These are phyloP conservation scores for Boletus vermiculosoides DNA, from an alignment of 768 basidiomycete species.

Conservation along the genomic window DNA sequence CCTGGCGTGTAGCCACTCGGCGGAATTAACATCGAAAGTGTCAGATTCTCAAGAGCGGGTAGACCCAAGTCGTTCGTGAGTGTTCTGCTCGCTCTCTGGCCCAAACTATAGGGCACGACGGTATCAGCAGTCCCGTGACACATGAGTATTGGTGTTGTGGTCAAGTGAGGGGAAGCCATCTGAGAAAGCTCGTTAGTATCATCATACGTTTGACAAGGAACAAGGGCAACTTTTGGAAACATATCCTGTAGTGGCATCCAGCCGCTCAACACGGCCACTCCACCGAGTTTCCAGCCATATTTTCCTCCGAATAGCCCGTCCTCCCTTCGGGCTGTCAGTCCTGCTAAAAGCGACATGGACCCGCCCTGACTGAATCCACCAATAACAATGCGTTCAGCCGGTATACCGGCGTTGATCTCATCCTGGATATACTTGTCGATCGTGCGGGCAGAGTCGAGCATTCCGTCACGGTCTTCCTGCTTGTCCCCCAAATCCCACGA, in stretches of 20 bases:
- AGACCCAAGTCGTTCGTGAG: constrained; percentile 56
- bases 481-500: constrained; percentile 55
- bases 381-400: constrained; percentile 69
- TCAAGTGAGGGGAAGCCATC: constrained; percentile 61
- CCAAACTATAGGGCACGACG: constrained; percentile 60
- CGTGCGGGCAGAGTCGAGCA: constrained; percentile 59
- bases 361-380: constrained; percentile 91
- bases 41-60: constrained; percentile 35
- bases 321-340: constrained; percentile 40
- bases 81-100: constrained; percentile 53
- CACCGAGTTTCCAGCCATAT: constrained; percentile 61
- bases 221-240: constrained; percentile 59
- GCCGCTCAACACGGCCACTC: constrained; percentile 70
- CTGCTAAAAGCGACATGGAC: constrained; percentile 74
- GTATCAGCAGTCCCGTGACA: constrained; percentile 80
- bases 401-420: constrained; percentile 72
- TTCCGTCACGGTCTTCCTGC: constrained; percentile 58
- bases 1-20: constrained; percentile 20
- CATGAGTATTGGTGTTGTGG: constrained; percentile 77
- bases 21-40: constrained; percentile 32
- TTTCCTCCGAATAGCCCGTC: constrained; percentile 31
- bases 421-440: constrained; percentile 69
- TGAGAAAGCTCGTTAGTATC: constrained; percentile 28
- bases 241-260: constrained; percentile 72
- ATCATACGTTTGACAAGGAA: background rate